Conservation (phyloP, 148 eudicot species). For the Simmondsia chinensis region DNA sequence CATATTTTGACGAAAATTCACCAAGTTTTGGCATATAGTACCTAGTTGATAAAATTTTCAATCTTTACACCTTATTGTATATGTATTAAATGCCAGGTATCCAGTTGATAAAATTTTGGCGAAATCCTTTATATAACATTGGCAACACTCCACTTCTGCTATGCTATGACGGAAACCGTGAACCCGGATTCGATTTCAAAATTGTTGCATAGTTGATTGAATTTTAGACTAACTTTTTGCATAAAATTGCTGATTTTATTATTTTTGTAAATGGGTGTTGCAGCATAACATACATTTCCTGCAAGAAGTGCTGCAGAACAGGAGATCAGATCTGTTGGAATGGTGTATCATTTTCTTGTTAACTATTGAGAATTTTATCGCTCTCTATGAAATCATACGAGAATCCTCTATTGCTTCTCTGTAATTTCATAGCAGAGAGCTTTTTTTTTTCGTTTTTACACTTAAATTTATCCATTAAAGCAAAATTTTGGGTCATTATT, state of each 20-base stretch:
- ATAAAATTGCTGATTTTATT: background rate
- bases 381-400: conserved; percentile 52
- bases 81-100: too few relatives aligned
- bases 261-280: conserved; percentile 4
- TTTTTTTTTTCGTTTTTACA: background rate
- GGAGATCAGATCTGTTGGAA: conserved; percentile 78
- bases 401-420: conserved; percentile 36
- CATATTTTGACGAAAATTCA: too few relatives aligned
- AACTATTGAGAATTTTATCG: conserved; percentile 61
- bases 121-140: too few relatives aligned
- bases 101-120: too few relatives aligned
- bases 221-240: background rate
- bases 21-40: too few relatives aligned
- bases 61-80: too few relatives aligned
- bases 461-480: background rate
- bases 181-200: too few relatives aligned
- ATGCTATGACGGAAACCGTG: too few relatives aligned
- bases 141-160: too few relatives aligned
- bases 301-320: conserved; percentile 93
- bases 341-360: conserved; percentile 85
- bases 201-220: background rate
- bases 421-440: conserved; percentile 9
- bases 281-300: conserved; percentile 98
- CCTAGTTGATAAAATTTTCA: too few relatives aligned
- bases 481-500: too few relatives aligned